A percentile compares a stretch with the other conserved stretches of the same genome.
These are phyloP conservation scores for Cetraspora pellucida DNA, from an alignment of 192 early-diverging fungal genomes.

Conservation along the genomic window DNA sequence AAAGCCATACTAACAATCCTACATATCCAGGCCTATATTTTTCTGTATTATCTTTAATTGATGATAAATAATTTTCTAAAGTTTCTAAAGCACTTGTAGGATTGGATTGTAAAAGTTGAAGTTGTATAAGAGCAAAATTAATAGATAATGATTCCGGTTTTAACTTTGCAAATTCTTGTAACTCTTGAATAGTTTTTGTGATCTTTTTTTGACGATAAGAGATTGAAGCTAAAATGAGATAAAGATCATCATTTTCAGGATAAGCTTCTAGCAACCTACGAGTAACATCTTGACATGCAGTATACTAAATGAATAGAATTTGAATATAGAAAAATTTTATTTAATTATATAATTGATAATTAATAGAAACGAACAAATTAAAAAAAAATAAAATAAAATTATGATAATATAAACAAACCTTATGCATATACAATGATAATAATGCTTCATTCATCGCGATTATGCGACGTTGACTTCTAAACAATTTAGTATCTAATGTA, in stretches of 20 bases:
- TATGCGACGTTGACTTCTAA: slow-evolving; percentile 54
- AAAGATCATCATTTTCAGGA: slow-evolving; percentile 61
- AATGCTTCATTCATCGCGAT: slow-evolving; percentile 69
- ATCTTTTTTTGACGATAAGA: slow-evolving; percentile 58
- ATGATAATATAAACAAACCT: slow-evolving; percentile 41
- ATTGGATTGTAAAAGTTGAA: slow-evolving; percentile 55
- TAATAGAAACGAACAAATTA: not conserved
- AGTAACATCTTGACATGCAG: slow-evolving; percentile 54
- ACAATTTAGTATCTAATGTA: slow-evolving; percentile 63
- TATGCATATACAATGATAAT: slow-evolving; percentile 56
- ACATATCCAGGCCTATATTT: slow-evolving; percentile 63
- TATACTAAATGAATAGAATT: slow-evolving; percentile 38
- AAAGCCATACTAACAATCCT: slow-evolving; percentile 72
- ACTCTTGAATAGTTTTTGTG: slow-evolving; percentile 58
- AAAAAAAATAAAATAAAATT: not conserved
- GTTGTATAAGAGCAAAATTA: slow-evolving; percentile 65
- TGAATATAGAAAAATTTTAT: not conserved
- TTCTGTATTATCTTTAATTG: slow-evolving; percentile 37
- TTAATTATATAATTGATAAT: not conserved
- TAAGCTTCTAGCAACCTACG: slow-evolving; percentile 57
- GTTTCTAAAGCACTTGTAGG: slow-evolving; percentile 52
- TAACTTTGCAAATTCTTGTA: slow-evolving; percentile 46
- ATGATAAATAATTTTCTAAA: slow-evolving; percentile 47
- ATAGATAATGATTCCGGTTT: slow-evolving; percentile 54
- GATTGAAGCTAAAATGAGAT: slow-evolving; percentile 60